Evolutionary conservation across 352 stramenopile species (phyloP), one percentile per base, ranked within the genome.

Genomic region (Globisporangium lucens): DNA sequence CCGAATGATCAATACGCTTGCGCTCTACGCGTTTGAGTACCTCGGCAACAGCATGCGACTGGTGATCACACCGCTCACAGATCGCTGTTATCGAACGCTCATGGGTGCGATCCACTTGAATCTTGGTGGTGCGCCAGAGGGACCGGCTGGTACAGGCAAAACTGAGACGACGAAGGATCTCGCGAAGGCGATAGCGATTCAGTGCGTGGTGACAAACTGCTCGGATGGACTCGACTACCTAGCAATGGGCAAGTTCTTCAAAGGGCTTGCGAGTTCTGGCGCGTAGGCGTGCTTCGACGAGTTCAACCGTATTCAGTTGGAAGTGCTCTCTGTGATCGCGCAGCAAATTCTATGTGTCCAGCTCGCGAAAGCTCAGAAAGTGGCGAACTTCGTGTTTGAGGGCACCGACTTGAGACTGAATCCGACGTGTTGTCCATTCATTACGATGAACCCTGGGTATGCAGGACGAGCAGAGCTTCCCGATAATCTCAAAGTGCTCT

Each of bases 171-270:
- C 93, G 5, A 98, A 98, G 65, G 91, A 98, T 76, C 67, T 98
- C 1, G 87, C 82, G 33, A 98, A 98, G 66, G 93, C 92, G 0
- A 93, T 98, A 33, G 92, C 92, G 15, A 97, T 97, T 58, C 93
- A 98, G 64, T 98, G 94, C 66, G 92, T 98, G 8, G 92, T 98
- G 12, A 97, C 93, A 27, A 98, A 98, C 73, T 98, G 92, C 71
- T 97, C 89, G 0, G 82, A 88, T 51, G 87, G 87, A 22, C 78
- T 98, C 8, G 89, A 97, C 67, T 98, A 98, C 77, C 77, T 95
- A 27, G 92, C 92, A 22, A 98, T 97, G 90, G 92, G 85, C 29
- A 98, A 98, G 68, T 98, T 98, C 68, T 98, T 98, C 73, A 98
- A 98, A 67, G 92, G 92, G 9, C 84, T 98, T 17, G 92, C 91